A percentile compares a stretch with the other conserved stretches of the same genome.
Evolutionary conservation across 2,329 filamentous ascomycete species (phyloP).

Genomic region (Plenodomus biglobosus): DNA sequence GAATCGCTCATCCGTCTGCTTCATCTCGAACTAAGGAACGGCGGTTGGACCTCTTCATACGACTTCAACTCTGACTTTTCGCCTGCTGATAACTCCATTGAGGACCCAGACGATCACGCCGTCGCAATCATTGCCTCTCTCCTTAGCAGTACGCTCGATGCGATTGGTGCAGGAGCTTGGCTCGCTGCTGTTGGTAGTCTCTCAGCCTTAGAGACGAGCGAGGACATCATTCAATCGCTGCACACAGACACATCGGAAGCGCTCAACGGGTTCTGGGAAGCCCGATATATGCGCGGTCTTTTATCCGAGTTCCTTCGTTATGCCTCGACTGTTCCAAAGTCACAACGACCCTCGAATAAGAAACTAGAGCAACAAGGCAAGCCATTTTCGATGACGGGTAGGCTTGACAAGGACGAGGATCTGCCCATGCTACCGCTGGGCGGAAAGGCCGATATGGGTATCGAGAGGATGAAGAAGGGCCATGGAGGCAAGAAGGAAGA

Average conservation of each 20-base stretch:
- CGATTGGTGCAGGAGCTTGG: conserved; percentile 74
- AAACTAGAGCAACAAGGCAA: conserved; percentile 49
- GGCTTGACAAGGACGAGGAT: conserved; percentile 41
- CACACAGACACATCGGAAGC: conserved; percentile 70
- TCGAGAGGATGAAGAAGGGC: conserved; percentile 58
- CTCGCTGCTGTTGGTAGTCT: conserved; percentile 55
- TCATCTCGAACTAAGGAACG: conserved; percentile 70
- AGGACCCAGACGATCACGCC: conserved; percentile 64
- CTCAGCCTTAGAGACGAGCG: conserved; percentile 56
- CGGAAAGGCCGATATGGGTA: conserved; percentile 59
- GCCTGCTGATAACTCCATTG: conserved; percentile 40
- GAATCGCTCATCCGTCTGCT: conserved; percentile 72
- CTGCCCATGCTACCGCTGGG: conserved; percentile 68
- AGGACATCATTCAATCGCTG: conserved; percentile 66
- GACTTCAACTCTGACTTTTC: conserved; percentile 56
- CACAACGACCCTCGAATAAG: conserved; percentile 35
- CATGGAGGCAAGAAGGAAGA: conserved; percentile 69
- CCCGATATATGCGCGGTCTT: conserved; percentile 63
- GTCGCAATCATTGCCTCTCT: conserved; percentile 72
- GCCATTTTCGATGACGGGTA: conserved; percentile 48
- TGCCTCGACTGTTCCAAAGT: conserved; percentile 31
- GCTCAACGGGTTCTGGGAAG: conserved; percentile 71
- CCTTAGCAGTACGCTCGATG: conserved; percentile 72
- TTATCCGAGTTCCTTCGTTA: conserved; percentile 68
- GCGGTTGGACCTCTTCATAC: conserved; percentile 75